Evolutionary conservation across 257 asterid species (phyloP), one percentile per base, ranked within the genome.

Genomic region (Lithospermum erythrorhizon): DNA sequence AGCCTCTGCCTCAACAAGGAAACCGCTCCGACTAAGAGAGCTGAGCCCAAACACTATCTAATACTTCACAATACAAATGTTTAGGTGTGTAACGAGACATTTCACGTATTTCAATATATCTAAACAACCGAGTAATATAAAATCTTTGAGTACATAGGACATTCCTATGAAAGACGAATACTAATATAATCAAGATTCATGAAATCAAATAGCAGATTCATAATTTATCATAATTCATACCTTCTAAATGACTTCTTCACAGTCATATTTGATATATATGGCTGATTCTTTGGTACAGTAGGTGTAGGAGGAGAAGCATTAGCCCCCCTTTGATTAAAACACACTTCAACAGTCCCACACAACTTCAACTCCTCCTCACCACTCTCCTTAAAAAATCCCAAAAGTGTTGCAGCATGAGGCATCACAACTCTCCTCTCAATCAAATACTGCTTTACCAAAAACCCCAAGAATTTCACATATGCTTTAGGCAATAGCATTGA

Each of bases 261-360:
- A 47, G 99, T 86, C 99, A 93, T 93, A 61, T 89, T 93, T 59
- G 90, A 86, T 11, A 93, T 85, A 70, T 93, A 93, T 5, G 99
- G 99, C 14, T 90, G 75, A 63, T 79, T 75, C 69, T 70, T 87
- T 19, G 99, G 97, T 41, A 95, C 81, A 55, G 69, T 72, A 41
- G 99, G 99, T 16, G 97, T 81, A 0, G 96, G 96, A 53, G 95
- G 86, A 74, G 71, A 81, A 37, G 73, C 79, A 79, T 89, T 93
- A 48, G 87, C 87, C 21, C 99, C 99, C 75, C 41, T 78, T 53
- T 71, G 62, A 51, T 82, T 74, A 59, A 89, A 93, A 20, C 81
- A 83, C 69, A 93, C 70, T 62, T 93, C 99, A 63, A 93, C 97
- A 11, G 97, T 93, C 55, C 97, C 99, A 0, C 95, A 95, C 55